phyloP scores from a whole-genome alignment of 1,284 basidiomycete genomes.

The Pseudozyma sp. region DNA sequence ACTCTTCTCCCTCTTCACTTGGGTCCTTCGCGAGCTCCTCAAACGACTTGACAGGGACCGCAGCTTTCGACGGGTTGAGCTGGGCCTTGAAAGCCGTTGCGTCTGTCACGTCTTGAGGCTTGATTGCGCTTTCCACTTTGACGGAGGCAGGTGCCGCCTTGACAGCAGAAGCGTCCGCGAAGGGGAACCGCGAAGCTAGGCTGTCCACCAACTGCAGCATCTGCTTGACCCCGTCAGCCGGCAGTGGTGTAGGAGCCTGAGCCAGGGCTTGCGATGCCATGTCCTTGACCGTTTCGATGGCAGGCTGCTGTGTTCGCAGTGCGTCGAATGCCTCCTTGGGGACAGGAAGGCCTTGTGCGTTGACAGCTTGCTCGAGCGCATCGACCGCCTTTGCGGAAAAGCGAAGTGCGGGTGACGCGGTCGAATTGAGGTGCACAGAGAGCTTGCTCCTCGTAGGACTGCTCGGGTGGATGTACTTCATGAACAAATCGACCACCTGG shows the following conservation, averaged over 20 bases:
- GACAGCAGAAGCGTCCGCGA: slow-evolving; percentile 69
- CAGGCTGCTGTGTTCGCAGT: slow-evolving; percentile 73
- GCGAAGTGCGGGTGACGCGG: slow-evolving; percentile 72
- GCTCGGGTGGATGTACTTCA: slow-evolving; percentile 75
- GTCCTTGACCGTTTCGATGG: slow-evolving; percentile 63
- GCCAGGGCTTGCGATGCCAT: slow-evolving; percentile 54
- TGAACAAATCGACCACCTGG: slow-evolving; percentile 83
- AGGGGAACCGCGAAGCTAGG: slow-evolving; percentile 75
- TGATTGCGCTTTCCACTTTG: slow-evolving; percentile 69
- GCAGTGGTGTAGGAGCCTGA: slow-evolving; percentile 67
- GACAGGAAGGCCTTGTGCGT: slow-evolving; percentile 73
- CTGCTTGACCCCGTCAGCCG: slow-evolving; percentile 71
- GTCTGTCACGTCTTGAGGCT: slow-evolving; percentile 75
- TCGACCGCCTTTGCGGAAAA: slow-evolving; percentile 78
- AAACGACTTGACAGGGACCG: slow-evolving; percentile 68
- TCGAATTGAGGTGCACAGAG: slow-evolving; percentile 67
- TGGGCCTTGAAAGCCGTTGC: slow-evolving; percentile 78
- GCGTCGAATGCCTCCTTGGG: slow-evolving; percentile 73
- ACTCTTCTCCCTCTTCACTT: slow-evolving; percentile 27
- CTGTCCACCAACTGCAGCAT: slow-evolving; percentile 74
- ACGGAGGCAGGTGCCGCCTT: slow-evolving; percentile 71
- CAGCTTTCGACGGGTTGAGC: slow-evolving; percentile 71
- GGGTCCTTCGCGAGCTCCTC: slow-evolving; percentile 47
- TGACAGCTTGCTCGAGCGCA: slow-evolving; percentile 75
- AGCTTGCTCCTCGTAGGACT: slow-evolving; percentile 54